A percentile compares a stretch with the other conserved stretches of the same genome.
These are phyloP conservation scores for Rhizoctonia solani DNA, from an alignment of 1,284 basidiomycete genomes.

Conservation along the genomic window DNA sequence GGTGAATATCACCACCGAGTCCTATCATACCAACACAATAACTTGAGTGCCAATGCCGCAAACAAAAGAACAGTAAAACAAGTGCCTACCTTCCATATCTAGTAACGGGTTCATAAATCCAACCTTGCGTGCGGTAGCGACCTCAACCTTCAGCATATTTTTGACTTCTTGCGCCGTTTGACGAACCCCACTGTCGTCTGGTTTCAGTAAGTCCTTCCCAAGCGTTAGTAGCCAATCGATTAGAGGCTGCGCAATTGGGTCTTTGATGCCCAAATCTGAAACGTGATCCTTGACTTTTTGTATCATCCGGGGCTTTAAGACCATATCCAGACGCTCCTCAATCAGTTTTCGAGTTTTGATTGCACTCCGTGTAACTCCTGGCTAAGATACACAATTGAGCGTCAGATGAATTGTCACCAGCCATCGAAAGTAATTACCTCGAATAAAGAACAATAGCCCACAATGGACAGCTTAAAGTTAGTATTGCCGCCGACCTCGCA, in stretches of 20 bases:
- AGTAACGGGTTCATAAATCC: no score
- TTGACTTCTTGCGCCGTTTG: no score
- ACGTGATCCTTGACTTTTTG: neutral
- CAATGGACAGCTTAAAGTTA: neutral
- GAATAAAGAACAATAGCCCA: no score
- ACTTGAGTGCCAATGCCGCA: no score
- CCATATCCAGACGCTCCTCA: constrained; percentile 11
- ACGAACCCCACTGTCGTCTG: no score
- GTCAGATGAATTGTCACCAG: neutral
- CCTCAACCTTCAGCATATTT: no score
- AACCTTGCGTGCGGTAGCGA: no score
- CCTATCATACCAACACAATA: no score
- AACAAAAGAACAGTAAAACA: no score
- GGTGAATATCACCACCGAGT: constrained; percentile 1
- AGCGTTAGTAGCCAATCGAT: neutral
- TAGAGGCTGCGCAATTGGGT: constrained; percentile 5
- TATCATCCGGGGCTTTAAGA: constrained; percentile 1
- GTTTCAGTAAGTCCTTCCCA: neutral
- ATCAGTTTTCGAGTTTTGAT: constrained; percentile 37
- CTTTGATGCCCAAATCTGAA: constrained; percentile 13
- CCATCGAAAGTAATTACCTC: constrained; percentile 1
- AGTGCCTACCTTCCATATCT: no score
- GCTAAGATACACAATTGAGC: neutral
- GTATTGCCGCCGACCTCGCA: neutral
- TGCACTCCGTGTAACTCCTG: constrained; percentile 14